Percentiles rank a stretch among this genome's conserved stretches.
Conservation (phyloP, 306 rosid species). For the Erythrophleum fordii region DNA sequence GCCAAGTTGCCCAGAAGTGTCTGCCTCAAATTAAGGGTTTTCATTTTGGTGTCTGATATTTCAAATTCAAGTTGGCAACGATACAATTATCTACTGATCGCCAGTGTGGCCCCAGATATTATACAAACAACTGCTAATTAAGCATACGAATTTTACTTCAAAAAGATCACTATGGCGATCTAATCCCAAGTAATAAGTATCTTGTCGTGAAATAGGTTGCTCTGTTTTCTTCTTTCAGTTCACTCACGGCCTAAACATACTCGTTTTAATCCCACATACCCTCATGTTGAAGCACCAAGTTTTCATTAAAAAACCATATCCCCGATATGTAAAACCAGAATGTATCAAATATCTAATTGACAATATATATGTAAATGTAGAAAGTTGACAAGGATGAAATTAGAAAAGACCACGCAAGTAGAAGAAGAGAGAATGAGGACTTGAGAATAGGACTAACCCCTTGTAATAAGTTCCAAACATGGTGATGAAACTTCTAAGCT, state of each 20-base stretch:
- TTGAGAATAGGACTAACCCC: slow-evolving; percentile 42
- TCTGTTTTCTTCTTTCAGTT: too few species aligned
- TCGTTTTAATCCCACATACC: too few species aligned
- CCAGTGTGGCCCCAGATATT: too few species aligned
- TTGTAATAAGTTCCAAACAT: slow-evolving; percentile 55
- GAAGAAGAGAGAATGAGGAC: neutral
- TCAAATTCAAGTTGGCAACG: neutral
- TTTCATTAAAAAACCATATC: too few species aligned
- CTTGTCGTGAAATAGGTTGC: too few species aligned
- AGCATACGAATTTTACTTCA: neutral
- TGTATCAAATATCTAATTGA: too few species aligned
- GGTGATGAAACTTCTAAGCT: slow-evolving; percentile 42
- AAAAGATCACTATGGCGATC: neutral
- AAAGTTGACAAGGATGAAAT: neutral
- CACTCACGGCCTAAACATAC: too few species aligned
- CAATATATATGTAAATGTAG: neutral
- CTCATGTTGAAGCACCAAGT: too few species aligned
- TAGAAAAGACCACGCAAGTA: too few species aligned
- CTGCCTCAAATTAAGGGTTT: neutral
- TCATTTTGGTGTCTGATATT: neutral
- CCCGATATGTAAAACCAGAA: too few species aligned
- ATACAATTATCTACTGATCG: neutral
- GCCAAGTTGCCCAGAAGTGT: neutral
- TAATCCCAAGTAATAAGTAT: neutral
- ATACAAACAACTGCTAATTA: neutral